A percentile compares a stretch with the other conserved stretches of the same genome.
These are phyloP conservation scores for Glonium stellatum DNA, from an alignment of 495 filamentous ascomycete genomes.

Conservation along the genomic window DNA sequence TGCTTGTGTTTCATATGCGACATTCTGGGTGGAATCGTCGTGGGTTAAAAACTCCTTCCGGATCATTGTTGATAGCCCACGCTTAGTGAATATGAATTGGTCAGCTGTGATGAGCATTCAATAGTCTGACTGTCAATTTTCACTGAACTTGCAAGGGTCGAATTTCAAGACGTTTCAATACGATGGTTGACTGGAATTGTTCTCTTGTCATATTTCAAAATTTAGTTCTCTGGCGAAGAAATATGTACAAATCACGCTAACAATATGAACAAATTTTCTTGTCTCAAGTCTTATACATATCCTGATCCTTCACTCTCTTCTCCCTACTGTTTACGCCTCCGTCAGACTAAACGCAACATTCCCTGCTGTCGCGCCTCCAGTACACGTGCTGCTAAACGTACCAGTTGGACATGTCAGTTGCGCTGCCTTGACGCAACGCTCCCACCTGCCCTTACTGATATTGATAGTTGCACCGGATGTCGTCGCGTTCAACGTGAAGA, in stretches of 20 bases:
- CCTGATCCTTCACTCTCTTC: background rate
- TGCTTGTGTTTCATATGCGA: too few species aligned
- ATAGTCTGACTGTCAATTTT: too few species aligned
- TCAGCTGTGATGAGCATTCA: background rate
- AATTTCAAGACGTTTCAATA: too few species aligned
- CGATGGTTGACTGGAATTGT: too few species aligned
- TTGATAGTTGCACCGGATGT: conserved; percentile 41
- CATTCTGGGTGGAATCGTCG: too few species aligned
- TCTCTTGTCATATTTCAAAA: too few species aligned
- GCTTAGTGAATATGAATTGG: background rate
- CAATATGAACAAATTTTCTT: too few species aligned
- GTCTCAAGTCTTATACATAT: background rate
- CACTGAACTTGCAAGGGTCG: too few species aligned
- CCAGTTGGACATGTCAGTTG: conserved; percentile 43
- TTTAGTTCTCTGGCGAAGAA: too few species aligned
- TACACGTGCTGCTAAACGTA: conserved; percentile 40
- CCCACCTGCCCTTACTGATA: conserved; percentile 47
- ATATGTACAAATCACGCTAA: too few species aligned
- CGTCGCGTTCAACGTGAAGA: conserved; percentile 39
- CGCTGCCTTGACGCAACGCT: conserved; percentile 45
- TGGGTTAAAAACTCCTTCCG: too few species aligned
- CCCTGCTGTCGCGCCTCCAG: conserved; percentile 44
- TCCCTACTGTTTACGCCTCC: conserved; percentile 6
- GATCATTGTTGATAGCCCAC: background rate
- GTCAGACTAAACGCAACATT: conserved; percentile 44